These are phyloP conservation scores for Stephanodiscus triporus DNA, from an alignment of 108 stramenopile species.

Conservation along the genomic window DNA sequence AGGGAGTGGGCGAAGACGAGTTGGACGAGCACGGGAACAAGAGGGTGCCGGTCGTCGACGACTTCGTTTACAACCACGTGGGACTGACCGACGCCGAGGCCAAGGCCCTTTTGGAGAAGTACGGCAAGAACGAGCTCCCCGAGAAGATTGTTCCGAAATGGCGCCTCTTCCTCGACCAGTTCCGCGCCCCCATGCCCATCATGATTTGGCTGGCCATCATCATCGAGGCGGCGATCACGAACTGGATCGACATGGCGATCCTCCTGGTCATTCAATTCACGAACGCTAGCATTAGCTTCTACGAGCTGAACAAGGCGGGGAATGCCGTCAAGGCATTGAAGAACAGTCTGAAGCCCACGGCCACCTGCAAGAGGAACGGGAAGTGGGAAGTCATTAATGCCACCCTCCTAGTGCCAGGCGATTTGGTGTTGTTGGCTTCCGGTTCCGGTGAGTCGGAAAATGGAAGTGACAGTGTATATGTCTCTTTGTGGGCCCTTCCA, in stretches of 20 bases:
- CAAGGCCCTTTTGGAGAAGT: slow-evolving; percentile 28
- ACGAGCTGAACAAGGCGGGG: slow-evolving; percentile 73
- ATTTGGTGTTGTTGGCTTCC: slow-evolving; percentile 51
- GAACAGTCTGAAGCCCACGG: slow-evolving; percentile 64
- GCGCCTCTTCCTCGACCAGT: slow-evolving; percentile 58
- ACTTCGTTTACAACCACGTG: slow-evolving; percentile 41
- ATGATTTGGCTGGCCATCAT: slow-evolving; percentile 78
- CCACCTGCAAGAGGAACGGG: slow-evolving; percentile 69
- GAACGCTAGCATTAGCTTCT: slow-evolving; percentile 63
- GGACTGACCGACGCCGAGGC: slow-evolving; percentile 54
- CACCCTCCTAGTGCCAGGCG: slow-evolving; percentile 60
- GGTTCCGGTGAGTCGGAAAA: slow-evolving; percentile 24
- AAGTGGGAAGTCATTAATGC: slow-evolving; percentile 51
- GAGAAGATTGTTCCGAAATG: slow-evolving; percentile 58
- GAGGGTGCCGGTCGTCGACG: neutral
- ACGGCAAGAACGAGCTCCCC: slow-evolving; percentile 64
- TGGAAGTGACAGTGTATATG: neutral
- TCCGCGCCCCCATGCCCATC: slow-evolving; percentile 81
- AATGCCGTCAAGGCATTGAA: slow-evolving; percentile 80
- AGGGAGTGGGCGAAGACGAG: too few relatives aligned
- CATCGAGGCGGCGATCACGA: slow-evolving; percentile 55
- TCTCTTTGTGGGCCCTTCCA: too few relatives aligned
- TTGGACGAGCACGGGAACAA: neutral
- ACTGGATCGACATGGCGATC: slow-evolving; percentile 57
- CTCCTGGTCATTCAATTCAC: slow-evolving; percentile 58